Evolutionary conservation across 768 basidiomycete species (phyloP).

Genomic region (Phlebiopsis gigantea): DNA sequence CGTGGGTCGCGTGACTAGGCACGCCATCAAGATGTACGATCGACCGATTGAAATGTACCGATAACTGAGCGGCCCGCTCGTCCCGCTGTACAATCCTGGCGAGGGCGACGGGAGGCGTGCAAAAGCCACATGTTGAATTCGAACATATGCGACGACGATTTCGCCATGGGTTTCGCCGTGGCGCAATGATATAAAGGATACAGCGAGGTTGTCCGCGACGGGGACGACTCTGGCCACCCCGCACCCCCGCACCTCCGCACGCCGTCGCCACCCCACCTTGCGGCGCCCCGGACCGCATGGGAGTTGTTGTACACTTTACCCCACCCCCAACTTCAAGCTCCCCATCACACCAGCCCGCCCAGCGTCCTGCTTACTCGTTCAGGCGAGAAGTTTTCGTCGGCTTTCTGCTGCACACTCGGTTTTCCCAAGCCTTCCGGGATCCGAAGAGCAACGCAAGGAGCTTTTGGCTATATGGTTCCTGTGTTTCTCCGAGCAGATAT

Average conservation of each 20-base stretch:
- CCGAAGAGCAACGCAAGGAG: neutral
- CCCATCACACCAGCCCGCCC: neutral
- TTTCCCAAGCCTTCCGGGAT: neutral
- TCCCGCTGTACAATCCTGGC: neutral
- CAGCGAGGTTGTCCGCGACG: neutral
- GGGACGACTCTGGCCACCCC: neutral
- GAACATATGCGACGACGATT: neutral
- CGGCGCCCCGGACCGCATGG: neutral
- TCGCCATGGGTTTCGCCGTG: neutral
- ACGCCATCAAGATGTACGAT: neutral
- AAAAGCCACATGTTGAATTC: neutral
- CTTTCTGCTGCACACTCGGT: neutral
- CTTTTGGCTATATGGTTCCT: neutral
- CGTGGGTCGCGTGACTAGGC: neutral
- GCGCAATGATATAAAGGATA: neutral
- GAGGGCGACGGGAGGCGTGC: neutral
- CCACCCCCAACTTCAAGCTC: neutral
- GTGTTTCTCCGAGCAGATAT: neutral
- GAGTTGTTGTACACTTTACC: neutral
- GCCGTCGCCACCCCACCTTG: neutral
- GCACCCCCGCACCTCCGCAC: neutral
- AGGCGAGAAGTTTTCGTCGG: neutral
- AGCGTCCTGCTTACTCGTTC: neutral
- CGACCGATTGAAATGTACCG: neutral
- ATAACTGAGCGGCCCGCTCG: neutral